phyloP scores from a whole-genome alignment of 2,329 filamentous ascomycete species.

The Colletotrichum graminicola region DNA sequence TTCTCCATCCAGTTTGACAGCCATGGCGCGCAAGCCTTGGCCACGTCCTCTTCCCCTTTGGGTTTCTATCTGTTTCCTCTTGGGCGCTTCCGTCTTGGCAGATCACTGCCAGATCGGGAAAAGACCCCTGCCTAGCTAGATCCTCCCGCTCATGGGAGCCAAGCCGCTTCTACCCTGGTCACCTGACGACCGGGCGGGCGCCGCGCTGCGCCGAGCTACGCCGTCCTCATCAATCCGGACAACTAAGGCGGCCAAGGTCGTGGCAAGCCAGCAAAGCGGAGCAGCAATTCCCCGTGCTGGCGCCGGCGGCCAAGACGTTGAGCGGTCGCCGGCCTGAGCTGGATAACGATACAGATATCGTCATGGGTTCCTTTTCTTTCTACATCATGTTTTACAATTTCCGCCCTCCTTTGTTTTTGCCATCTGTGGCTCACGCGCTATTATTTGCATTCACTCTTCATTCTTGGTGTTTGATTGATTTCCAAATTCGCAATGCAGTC shows the following conservation, averaged over 20 bases:
- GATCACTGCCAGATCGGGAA: constrained; percentile 29
- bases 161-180: constrained; percentile 21
- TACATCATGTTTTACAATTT: neutral
- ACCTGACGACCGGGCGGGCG: constrained; percentile 31
- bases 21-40: constrained; percentile 29
- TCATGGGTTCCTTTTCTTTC: constrained; percentile 4
- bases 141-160: constrained; percentile 31
- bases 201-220: constrained; percentile 22
- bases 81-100: neutral
- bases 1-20: constrained; percentile 13
- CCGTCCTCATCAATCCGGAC: constrained; percentile 18
- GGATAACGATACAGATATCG: constrained; percentile 22
- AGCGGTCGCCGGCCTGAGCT: constrained; percentile 25
- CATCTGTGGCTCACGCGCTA: neutral
- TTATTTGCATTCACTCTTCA: constrained; percentile 4
- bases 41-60: constrained; percentile 19
- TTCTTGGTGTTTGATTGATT: constrained; percentile 10
- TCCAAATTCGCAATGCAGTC: constrained; percentile 27
- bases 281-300: constrained; percentile 12
- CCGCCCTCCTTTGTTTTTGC: neutral
- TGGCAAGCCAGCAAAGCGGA: constrained; percentile 23
- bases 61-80: constrained; percentile 24
- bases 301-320: constrained; percentile 19
- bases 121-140: constrained; percentile 8
- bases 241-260: constrained; percentile 1